Percentiles rank a stretch among this genome's conserved stretches.
These are phyloP conservation scores for Pittosporum tobira DNA, from an alignment of 129 eudicot genomes.

Conservation along the genomic window DNA sequence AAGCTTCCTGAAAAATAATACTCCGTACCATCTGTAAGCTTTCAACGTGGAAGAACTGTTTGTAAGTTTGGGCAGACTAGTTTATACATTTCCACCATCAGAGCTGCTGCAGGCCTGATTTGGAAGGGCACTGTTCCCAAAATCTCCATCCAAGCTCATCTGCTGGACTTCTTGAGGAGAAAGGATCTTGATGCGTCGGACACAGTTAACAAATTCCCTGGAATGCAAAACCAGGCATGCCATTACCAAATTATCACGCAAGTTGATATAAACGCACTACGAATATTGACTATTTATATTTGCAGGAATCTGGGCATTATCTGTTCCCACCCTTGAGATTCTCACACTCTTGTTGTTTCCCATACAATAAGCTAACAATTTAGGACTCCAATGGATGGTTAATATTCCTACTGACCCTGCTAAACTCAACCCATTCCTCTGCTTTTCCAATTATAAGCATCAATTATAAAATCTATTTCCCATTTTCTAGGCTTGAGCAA, in stretches of 20 bases:
- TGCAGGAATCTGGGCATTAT: background rate
- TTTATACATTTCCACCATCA: conserved; percentile 64
- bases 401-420: too few relatives aligned
- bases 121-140: conserved; percentile 49
- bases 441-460: too few relatives aligned
- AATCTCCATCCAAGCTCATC: conserved; percentile 94
- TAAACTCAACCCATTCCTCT: too few relatives aligned
- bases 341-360: too few relatives aligned
- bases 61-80: conserved; percentile 7
- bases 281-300: background rate
- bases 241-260: background rate
- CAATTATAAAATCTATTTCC: too few relatives aligned
- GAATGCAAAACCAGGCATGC: background rate
- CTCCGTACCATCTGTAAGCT: too few relatives aligned
- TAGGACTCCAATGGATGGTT: too few relatives aligned
- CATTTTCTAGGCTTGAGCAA: too few relatives aligned
- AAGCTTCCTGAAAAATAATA: conserved; percentile 9
- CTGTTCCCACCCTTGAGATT: too few relatives aligned
- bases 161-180: conserved; percentile 94
- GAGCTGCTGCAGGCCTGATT: conserved; percentile 95
- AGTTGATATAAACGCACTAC: background rate
- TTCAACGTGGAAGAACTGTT: conserved; percentile 15
- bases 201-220: conserved; percentile 91
- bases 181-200: conserved; percentile 78
- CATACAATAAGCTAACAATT: too few relatives aligned